Conservation (phyloP, 1,284 basidiomycete species). For the Tausonia pullulans region DNA sequence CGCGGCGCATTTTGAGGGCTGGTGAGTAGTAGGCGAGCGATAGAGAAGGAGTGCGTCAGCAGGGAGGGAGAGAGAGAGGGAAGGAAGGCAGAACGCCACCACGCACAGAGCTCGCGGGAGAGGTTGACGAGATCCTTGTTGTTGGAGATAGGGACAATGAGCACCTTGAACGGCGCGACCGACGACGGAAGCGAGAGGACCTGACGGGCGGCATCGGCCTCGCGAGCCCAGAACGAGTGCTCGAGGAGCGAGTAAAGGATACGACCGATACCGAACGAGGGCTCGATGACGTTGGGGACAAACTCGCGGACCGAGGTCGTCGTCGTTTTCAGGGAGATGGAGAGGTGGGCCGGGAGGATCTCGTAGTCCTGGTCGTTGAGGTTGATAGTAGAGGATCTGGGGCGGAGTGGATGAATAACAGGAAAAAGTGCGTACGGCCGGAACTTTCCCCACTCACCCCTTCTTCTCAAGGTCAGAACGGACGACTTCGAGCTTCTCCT, state of each 20-base stretch:
- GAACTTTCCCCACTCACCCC: constrained; percentile 43
- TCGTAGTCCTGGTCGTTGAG: constrained; percentile 42
- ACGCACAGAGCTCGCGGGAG: constrained; percentile 81
- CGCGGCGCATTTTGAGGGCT: constrained; percentile 77
- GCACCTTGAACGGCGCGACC: constrained; percentile 91
- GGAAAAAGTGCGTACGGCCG: too few relatives aligned
- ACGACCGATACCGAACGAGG: constrained; percentile 94
- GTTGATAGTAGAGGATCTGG: constrained; percentile 31
- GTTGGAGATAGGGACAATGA: constrained; percentile 90
- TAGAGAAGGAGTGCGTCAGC: constrained; percentile 15
- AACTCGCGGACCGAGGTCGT: constrained; percentile 63
- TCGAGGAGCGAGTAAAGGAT: constrained; percentile 91
- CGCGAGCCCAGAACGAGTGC: constrained; percentile 92
- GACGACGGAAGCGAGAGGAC: constrained; percentile 79
- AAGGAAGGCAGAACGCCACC: neutral
- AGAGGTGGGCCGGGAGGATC: neutral
- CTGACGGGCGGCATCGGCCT: constrained; percentile 77
- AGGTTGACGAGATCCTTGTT: constrained; percentile 76
- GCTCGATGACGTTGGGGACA: constrained; percentile 96
- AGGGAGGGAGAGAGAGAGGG: constrained; percentile 7
- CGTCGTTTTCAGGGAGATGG: constrained; percentile 52
- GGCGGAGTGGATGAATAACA: too few relatives aligned
- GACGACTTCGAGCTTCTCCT: constrained; percentile 55
- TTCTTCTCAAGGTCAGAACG: constrained; percentile 58
- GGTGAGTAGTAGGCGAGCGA: constrained; percentile 13